phyloP scores from a whole-genome alignment of 2,329 filamentous ascomycete species.

The Aspergillus clavatus region DNA sequence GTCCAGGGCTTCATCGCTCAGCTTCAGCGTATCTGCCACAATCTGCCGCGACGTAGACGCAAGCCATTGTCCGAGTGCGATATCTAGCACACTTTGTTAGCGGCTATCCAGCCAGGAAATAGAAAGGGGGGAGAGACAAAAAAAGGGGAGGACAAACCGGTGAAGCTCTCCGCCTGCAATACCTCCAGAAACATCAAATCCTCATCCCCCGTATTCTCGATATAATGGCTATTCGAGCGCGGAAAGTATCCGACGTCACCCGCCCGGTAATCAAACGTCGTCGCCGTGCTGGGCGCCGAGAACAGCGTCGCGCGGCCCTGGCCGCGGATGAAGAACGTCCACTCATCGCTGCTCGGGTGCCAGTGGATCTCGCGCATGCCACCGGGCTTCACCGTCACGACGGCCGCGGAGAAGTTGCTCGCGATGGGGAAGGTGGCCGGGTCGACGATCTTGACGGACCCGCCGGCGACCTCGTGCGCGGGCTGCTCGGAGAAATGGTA shows the following conservation, averaged over 20 bases:
- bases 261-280: constrained; percentile 70
- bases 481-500: constrained; percentile 68
- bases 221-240: constrained; percentile 72
- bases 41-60: constrained; percentile 53
- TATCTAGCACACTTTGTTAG: constrained; percentile 37
- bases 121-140: neutral
- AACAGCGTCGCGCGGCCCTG: constrained; percentile 71
- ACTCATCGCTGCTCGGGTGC: constrained; percentile 75
- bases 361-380: constrained; percentile 77
- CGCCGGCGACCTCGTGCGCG: constrained; percentile 62
- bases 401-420: constrained; percentile 66
- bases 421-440: constrained; percentile 72
- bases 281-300: constrained; percentile 60
- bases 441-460: constrained; percentile 68
- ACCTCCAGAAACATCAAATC: constrained; percentile 73
- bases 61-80: constrained; percentile 47
- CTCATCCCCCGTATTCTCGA: constrained; percentile 71
- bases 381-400: constrained; percentile 66
- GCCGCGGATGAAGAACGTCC: constrained; percentile 72
- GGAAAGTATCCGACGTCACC: constrained; percentile 76
- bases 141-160: constrained; percentile 18
- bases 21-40: constrained; percentile 52
- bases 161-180: constrained; percentile 65
- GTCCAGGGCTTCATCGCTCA: constrained; percentile 38
- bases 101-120: neutral